These are phyloP conservation scores for Ascochyta fabae DNA, from an alignment of 2,329 filamentous ascomycete species.

Conservation along the genomic window DNA sequence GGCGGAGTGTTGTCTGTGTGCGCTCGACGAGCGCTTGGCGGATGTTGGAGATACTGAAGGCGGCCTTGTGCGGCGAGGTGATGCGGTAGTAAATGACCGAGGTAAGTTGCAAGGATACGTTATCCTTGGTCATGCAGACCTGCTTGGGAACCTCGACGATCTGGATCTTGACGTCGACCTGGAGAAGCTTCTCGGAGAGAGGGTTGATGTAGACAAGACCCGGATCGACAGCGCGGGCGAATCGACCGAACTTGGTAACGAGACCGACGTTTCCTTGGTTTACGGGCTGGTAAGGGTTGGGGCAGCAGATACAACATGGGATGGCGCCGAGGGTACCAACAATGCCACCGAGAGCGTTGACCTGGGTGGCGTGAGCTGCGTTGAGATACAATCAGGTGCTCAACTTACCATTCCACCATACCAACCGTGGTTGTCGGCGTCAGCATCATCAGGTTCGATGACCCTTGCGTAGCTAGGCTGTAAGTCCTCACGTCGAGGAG, in stretches of 20 bases:
- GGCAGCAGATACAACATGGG: constrained; percentile 89
- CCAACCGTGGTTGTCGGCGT: constrained; percentile 80
- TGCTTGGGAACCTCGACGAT: constrained; percentile 96
- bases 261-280: constrained; percentile 92
- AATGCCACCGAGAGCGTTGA: constrained; percentile 74
- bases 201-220: constrained; percentile 98
- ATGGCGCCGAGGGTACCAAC: constrained; percentile 84
- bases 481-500: constrained; percentile 81
- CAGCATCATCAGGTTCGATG: constrained; percentile 67
- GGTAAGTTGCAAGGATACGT: constrained; percentile 90
- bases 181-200: constrained; percentile 84
- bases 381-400: background rate
- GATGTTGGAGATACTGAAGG: constrained; percentile 94
- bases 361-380: constrained; percentile 44
- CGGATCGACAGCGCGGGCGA: constrained; percentile 94
- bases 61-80: constrained; percentile 91
- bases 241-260: constrained; percentile 92
- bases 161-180: constrained; percentile 99
- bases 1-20: constrained; percentile 95
- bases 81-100: constrained; percentile 99
- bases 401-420: constrained; percentile 73
- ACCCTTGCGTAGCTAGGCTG: constrained; percentile 79
- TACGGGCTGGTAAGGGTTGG: constrained; percentile 95
- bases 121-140: constrained; percentile 99
- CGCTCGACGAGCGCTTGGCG: constrained; percentile 96